These are phyloP conservation scores for Cyberlindnera veronae DNA, from an alignment of 805 yeast species.

Conservation along the genomic window DNA sequence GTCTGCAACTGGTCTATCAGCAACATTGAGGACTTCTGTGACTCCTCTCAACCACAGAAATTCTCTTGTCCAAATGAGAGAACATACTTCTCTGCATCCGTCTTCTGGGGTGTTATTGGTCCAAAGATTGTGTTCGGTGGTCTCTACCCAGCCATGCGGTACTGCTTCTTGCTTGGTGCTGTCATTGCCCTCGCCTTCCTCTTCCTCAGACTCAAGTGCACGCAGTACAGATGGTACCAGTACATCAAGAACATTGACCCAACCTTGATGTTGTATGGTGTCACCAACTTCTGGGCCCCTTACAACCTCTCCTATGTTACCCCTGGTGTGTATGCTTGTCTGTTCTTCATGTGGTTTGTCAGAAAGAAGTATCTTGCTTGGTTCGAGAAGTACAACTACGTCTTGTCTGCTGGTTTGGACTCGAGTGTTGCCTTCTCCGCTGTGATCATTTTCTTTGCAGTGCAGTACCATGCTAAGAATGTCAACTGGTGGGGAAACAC, in stretches of 20 bases:
- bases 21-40: slow-evolving; percentile 34
- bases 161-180: slow-evolving; percentile 60
- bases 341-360: slow-evolving; percentile 43
- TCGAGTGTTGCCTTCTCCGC: slow-evolving; percentile 64
- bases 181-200: slow-evolving; percentile 32
- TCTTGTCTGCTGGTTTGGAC: slow-evolving; percentile 52
- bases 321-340: slow-evolving; percentile 30
- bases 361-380: slow-evolving; percentile 39
- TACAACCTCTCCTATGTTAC: slow-evolving; percentile 41
- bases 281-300: slow-evolving; percentile 45
- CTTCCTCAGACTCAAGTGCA: slow-evolving; percentile 26
- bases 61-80: slow-evolving; percentile 39
- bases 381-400: slow-evolving; percentile 52
- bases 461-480: slow-evolving; percentile 39
- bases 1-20: slow-evolving; percentile 35
- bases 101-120: slow-evolving; percentile 55
- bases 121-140: slow-evolving; percentile 54
- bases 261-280: slow-evolving; percentile 48
- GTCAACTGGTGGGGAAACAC: slow-evolving; percentile 67
- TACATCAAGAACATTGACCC: slow-evolving; percentile 38
- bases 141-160: slow-evolving; percentile 57
- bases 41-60: slow-evolving; percentile 33
- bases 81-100: slow-evolving; percentile 38
- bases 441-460: slow-evolving; percentile 47
- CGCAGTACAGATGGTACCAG: slow-evolving; percentile 10